Evolutionary conservation across 805 yeast genomes (phyloP).

Genomic region (Candida nonsorbophila): DNA sequence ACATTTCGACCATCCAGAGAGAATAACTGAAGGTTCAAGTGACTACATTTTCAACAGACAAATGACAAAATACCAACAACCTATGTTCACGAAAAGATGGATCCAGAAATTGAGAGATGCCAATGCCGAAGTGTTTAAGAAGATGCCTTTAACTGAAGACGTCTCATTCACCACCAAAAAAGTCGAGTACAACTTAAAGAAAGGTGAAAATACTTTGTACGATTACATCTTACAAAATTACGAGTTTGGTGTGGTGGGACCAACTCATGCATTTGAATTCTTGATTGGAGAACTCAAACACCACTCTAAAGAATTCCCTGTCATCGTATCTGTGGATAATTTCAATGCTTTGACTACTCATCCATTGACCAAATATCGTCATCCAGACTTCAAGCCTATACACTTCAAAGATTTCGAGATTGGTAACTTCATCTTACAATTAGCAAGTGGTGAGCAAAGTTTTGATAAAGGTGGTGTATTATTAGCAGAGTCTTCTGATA

Average conservation of each 20-base stretch:
- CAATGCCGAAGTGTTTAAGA: constrained; percentile 28
- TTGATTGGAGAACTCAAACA: constrained; percentile 50
- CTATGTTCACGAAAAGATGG: constrained; percentile 64
- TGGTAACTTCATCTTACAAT: constrained; percentile 50
- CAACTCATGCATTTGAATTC: constrained; percentile 46
- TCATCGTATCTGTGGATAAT: constrained; percentile 68
- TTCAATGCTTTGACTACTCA: constrained; percentile 56
- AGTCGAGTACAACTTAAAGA: constrained; percentile 25
- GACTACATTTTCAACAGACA: constrained; percentile 57
- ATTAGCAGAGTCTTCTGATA: constrained; percentile 55
- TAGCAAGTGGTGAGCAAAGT: constrained; percentile 45
- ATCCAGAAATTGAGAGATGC: constrained; percentile 40
- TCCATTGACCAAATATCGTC: constrained; percentile 56
- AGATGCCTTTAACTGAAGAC: constrained; percentile 30
- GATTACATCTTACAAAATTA: constrained; percentile 40
- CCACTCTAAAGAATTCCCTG: constrained; percentile 48
- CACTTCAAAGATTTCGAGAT: constrained; percentile 61
- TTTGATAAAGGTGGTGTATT: constrained; percentile 64
- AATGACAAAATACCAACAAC: constrained; percentile 59
- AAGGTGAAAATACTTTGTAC: constrained; percentile 30
- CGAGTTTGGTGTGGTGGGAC: constrained; percentile 33
- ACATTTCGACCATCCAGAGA: constrained; percentile 58
- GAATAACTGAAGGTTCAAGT: constrained; percentile 64
- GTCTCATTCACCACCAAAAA: constrained; percentile 26
- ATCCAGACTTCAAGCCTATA: constrained; percentile 49